Conservation (phyloP, 2,329 filamentous ascomycete species). For the Clonostachys rosea region DNA sequence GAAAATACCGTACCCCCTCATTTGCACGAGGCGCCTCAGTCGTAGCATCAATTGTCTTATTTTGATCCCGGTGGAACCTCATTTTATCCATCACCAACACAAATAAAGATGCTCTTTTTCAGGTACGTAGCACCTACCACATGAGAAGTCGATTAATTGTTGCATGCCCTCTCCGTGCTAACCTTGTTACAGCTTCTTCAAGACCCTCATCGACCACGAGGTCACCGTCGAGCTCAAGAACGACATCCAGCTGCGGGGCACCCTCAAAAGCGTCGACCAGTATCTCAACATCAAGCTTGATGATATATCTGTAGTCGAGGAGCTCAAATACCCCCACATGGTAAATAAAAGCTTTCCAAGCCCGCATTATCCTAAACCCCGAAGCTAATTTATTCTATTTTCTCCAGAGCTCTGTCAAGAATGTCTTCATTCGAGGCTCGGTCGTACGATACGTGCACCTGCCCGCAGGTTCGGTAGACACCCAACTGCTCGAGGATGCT, state of each 20-base stretch:
- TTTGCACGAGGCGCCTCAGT: too few relatives aligned
- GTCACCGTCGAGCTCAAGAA: conserved; percentile 99
- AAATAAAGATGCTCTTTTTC: conserved; percentile 7
- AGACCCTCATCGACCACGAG: conserved; percentile 94
- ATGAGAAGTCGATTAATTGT: too few relatives aligned
- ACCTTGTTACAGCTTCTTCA: conserved; percentile 75
- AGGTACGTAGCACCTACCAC: not conserved
- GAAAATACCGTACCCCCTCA: too few relatives aligned
- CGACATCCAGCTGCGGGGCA: conserved; percentile 94
- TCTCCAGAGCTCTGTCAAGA: conserved; percentile 71
- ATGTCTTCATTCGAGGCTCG: conserved; percentile 91
- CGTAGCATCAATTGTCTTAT: too few relatives aligned
- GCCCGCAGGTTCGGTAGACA: conserved; percentile 76
- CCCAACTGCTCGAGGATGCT: conserved; percentile 83
- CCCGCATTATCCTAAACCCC: not conserved
- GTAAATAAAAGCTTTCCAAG: conserved; percentile 34
- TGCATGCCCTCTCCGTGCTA: too few relatives aligned
- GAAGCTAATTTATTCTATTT: conserved; percentile 1
- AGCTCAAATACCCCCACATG: conserved; percentile 91
- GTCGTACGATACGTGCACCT: conserved; percentile 92
- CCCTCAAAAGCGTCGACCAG: conserved; percentile 95
- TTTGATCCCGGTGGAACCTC: not conserved
- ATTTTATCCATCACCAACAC: not conserved
- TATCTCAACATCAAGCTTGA: conserved; percentile 99
- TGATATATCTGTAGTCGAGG: conserved; percentile 87